phyloP scores from a whole-genome alignment of 306 rosid genomes.

The Lotus japonicus region DNA sequence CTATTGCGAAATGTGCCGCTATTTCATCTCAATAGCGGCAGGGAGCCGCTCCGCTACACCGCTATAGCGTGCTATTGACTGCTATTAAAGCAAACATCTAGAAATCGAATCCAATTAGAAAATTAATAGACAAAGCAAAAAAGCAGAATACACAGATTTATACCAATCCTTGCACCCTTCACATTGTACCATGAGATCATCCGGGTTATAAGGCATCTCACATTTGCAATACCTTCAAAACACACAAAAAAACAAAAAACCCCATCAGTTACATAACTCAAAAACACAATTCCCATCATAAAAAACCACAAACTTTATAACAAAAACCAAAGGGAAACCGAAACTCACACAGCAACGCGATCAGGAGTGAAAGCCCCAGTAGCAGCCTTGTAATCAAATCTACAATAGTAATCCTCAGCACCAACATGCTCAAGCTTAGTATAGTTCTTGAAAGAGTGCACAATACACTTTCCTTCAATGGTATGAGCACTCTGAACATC shows the following conservation, averaged over 20 bases:
- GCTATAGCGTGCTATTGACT: too few species aligned
- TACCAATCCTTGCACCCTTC: slow-evolving; percentile 90
- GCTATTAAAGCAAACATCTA: too few species aligned
- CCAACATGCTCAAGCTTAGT: slow-evolving; percentile 80
- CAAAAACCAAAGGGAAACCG: neutral
- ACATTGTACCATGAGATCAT: slow-evolving; percentile 84
- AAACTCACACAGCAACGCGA: slow-evolving; percentile 82
- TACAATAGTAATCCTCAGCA: slow-evolving; percentile 71
- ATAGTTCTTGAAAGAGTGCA: slow-evolving; percentile 72
- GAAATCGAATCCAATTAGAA: neutral
- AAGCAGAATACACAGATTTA: slow-evolving; percentile 15
- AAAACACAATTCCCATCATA: too few species aligned
- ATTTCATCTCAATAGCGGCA: too few species aligned
- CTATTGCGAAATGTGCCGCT: too few species aligned
- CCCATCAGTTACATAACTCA: too few species aligned
- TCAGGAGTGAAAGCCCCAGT: slow-evolving; percentile 76
- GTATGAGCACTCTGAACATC: slow-evolving; percentile 77
- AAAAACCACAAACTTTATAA: neutral
- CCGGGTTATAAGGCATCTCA: slow-evolving; percentile 92
- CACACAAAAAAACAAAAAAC: slow-evolving; percentile 9
- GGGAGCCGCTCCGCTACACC: too few species aligned
- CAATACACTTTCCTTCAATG: slow-evolving; percentile 71
- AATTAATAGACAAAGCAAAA: neutral
- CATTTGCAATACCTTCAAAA: slow-evolving; percentile 79
- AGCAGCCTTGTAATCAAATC: slow-evolving; percentile 84